These are phyloP conservation scores for Sphenostylis stenocarpa DNA, from an alignment of 306 rosid species.

Conservation along the genomic window DNA sequence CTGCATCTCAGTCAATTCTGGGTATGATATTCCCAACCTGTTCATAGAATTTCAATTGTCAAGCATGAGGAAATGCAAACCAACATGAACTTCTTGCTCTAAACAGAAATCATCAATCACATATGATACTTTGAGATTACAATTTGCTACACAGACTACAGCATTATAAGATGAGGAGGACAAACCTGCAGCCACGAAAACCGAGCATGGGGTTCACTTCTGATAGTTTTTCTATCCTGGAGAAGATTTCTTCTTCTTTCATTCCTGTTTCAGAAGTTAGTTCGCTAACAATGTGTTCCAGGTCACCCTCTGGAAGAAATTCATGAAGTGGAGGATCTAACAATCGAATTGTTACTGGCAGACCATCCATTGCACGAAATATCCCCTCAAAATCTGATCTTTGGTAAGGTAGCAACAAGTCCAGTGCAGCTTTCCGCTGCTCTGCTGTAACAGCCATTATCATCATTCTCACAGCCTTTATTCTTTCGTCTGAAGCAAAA, in stretches of 20 bases:
- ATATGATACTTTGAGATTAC: neutral
- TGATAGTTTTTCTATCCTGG: conserved; percentile 81
- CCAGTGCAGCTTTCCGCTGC: conserved; percentile 84
- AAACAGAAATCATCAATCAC: neutral
- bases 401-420: conserved; percentile 85
- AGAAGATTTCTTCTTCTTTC: conserved; percentile 84
- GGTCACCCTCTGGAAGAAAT: conserved; percentile 97
- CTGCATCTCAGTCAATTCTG: conserved; percentile 96
- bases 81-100: no score
- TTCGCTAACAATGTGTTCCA: conserved; percentile 75
- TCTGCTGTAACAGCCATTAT: conserved; percentile 82
- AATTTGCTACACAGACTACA: neutral
- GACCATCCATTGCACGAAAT: conserved; percentile 98
- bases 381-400: conserved; percentile 97
- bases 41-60: conserved; percentile 21
- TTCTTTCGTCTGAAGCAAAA: conserved; percentile 95
- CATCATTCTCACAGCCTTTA: conserved; percentile 92
- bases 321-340: conserved; percentile 99
- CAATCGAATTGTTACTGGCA: conserved; percentile 92
- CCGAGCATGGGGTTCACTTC: conserved; percentile 99
- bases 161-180: conserved; percentile 5
- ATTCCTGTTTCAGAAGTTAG: conserved; percentile 86
- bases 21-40: conserved; percentile 94
- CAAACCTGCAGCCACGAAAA: conserved; percentile 96
- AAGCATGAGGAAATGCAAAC: conserved; percentile 2